Base-by-base conservation (phyloP, 768 basidiomycete species). In the Macrolepiota albuminosa region DNA sequence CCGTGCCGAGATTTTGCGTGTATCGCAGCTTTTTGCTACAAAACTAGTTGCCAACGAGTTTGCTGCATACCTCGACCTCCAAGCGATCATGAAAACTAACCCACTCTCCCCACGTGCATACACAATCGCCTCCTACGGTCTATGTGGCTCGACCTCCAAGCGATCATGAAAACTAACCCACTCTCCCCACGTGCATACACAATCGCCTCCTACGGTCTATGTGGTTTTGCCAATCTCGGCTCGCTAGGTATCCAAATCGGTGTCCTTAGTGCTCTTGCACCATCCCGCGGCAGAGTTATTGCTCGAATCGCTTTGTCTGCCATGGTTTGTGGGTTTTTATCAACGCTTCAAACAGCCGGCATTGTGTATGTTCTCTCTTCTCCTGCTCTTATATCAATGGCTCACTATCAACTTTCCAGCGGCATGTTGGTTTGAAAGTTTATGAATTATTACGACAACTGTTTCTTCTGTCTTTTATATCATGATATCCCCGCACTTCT, bases 11-110 rank as follows among this genome's bases (percentile, higher is more conserved):
- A 92, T 96, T 64, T 77, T 95, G 50, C 80, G 77, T 37, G 91
- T 96, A 39, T 81, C 92, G 26, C 84, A 86, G 65, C 80, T 95
- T 18, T 84, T 96, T 62, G 93, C 89, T 18, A 89, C 87, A 34
- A 96, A 96, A 73, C 81, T 96, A 61, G 79, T 95, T 52, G 92
- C 88, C 58, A 94, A 92, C 68, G 92, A 95, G 71, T 93, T 93
- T 66, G 85, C 86, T 45, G 92, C 89, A 4, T 94, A 94, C 73
- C 68, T 73, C 54, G 78, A 79, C 36, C 78, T 92, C 55, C 78
- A 85, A 61, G 72, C 73, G 2, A 74, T 86, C 46, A 77, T 76
- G 75, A 56, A 64, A 11, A 68, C 71, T n/a, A 61, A 78, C 53
- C 83, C 89, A 3, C 81, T 94, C 54, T 85, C 86, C 24, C 78